These are phyloP conservation scores for Backusella tarrabulga DNA, from an alignment of 192 early-diverging fungal species.

Conservation along the genomic window DNA sequence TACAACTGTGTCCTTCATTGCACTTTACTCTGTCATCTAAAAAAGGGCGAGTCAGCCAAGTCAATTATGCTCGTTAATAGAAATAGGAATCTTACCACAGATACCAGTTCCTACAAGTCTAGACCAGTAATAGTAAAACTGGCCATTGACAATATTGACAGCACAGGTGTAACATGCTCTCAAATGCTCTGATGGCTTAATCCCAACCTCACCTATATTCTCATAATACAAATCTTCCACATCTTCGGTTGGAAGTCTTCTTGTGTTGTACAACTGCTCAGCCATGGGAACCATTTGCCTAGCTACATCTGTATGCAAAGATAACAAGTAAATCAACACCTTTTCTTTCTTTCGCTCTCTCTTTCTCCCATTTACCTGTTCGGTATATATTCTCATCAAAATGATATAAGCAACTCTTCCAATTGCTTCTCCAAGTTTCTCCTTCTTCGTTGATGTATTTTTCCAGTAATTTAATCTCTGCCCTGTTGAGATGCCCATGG, in stretches of 20 bases:
- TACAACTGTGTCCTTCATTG: neutral
- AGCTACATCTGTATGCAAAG: neutral
- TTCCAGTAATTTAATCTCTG: neutral
- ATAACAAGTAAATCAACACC: neutral
- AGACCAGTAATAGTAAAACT: slow-evolving; percentile 17
- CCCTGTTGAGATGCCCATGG: neutral
- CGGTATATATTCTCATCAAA: slow-evolving; percentile 12
- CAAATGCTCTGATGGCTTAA: slow-evolving; percentile 4
- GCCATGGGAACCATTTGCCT: neutral
- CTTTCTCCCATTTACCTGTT: neutral
- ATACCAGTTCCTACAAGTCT: neutral
- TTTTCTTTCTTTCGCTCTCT: neutral
- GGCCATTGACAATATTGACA: slow-evolving; percentile 10
- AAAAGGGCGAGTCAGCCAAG: neutral
- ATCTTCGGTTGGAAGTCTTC: neutral
- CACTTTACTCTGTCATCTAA: slow-evolving; percentile 1
- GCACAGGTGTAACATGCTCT: slow-evolving; percentile 12
- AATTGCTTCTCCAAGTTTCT: neutral
- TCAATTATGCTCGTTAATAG: too few species aligned
- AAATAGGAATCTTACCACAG: neutral
- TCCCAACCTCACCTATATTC: neutral
- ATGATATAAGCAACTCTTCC: neutral
- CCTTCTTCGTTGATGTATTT: neutral
- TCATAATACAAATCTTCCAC: neutral
- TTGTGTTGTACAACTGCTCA: neutral